Base-by-base conservation (phyloP, 2,329 filamentous ascomycete genomes). In the Bipolaris gigantea region DNA sequence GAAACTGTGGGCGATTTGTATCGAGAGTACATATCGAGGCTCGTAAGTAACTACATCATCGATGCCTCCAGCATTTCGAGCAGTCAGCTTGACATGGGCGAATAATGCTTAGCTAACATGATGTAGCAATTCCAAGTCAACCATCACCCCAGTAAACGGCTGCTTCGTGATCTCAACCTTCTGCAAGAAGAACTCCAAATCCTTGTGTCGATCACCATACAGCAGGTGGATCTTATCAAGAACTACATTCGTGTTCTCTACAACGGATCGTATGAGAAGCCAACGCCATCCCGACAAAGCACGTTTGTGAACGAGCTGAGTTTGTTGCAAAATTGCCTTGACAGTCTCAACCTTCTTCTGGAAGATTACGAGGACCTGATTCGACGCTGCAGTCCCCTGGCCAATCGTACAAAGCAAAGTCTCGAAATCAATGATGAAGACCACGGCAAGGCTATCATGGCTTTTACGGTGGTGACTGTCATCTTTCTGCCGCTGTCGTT, bases 401-500 rank as follows among this genome's bases (percentile, higher is more conserved):
- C 69, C 3, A 67, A 72, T 21, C 69, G 55, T 34, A 67, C 70
- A 4, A 73, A 73, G 39, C 70, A 73, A 46, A 68, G 61, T 32
- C 56, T 68, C 16, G 69, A 73, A 44, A 71, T 73, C 56, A 72
- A 67, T 38, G 70, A 72, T 50, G 69, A 73, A 56, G 68, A 71
- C 42, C 66, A 79, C 48, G 75, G 75, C 9, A 77, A 77, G 54
- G 76, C 75, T 0, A 78, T 78, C 41, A 63, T 78, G 15, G 71
- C 77, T 10, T 79, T 79, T 50, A 79, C 76, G 0, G 67, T 77
- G 15, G 75, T 78, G 5, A 79, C 77, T 0, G 69, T 77, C 43
- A 69, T 79, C 27, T 79, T 79, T 49, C 65, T 79, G 8, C 76
- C 77, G 0, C 62, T 79, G 5, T 77, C 75, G 5, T 79, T 79